These are phyloP conservation scores for Podosphaera fusca DNA, from an alignment of 2,329 filamentous ascomycete species.

Conservation along the genomic window DNA sequence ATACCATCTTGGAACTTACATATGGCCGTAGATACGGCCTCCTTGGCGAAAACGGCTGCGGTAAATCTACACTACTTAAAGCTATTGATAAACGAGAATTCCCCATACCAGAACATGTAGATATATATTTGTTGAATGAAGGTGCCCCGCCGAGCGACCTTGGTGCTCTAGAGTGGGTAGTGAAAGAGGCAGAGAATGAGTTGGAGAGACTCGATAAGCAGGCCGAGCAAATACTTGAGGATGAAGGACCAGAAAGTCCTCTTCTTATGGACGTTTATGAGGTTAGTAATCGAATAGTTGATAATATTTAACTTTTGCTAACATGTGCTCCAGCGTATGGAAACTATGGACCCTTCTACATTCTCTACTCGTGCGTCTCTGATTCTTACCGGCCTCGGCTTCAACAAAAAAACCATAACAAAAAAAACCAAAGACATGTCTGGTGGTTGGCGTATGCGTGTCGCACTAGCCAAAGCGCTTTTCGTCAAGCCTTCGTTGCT, in stretches of 20 bases:
- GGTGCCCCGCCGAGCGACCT: conserved; percentile 74
- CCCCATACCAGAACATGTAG: conserved; percentile 85
- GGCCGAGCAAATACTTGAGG: conserved; percentile 76
- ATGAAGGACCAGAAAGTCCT: conserved; percentile 75
- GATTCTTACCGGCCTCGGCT: conserved; percentile 93
- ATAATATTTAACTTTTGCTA: conserved; percentile 3
- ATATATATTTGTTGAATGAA: conserved; percentile 96
- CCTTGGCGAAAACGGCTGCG: conserved; percentile 95
- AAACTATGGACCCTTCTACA: conserved; percentile 94
- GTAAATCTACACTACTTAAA: conserved; percentile 95
- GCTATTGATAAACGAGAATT: conserved; percentile 83
- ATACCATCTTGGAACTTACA: conserved; percentile 80
- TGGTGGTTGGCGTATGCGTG: conserved; percentile 99
- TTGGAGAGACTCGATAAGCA: conserved; percentile 72
- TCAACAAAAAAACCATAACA: conserved; percentile 93
- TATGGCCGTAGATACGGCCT: conserved; percentile 77
- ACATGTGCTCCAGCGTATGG: conserved; percentile 49
- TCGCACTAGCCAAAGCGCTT: conserved; percentile 86
- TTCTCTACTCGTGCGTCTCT: conserved; percentile 89
- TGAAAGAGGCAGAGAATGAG: conserved; percentile 81
- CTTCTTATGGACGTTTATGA: conserved; percentile 89
- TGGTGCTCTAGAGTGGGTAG: conserved; percentile 92
- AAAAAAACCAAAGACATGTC: conserved; percentile 99
- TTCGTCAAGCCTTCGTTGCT: conserved; percentile 96
- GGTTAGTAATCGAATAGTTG: conserved; percentile 22